Percentiles rank a stretch among this genome's conserved stretches.
These are phyloP conservation scores for Vitis cinerea DNA, from an alignment of 164 flowering plant species.

Conservation along the genomic window DNA sequence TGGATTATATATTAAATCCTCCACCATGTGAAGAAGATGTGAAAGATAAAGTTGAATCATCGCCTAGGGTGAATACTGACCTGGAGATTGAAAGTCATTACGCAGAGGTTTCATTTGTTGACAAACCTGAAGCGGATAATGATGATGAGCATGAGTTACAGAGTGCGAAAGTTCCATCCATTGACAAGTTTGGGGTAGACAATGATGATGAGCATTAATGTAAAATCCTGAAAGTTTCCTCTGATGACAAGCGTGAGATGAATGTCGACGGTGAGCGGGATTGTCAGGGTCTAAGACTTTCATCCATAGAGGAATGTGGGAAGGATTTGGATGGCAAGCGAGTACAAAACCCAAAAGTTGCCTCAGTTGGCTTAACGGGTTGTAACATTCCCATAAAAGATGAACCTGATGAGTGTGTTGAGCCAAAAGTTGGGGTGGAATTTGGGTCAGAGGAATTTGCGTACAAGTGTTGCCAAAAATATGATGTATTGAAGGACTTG, in stretches of 20 bases:
- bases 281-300: slow-evolving; percentile 8
- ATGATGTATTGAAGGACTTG: slow-evolving; percentile 14
- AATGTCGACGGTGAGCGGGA: slow-evolving; percentile 7
- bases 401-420: slow-evolving; percentile 4
- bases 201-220: slow-evolving; percentile 3
- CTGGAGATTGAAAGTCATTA: too few relatives aligned
- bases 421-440: slow-evolving; percentile 24
- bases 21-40: too few relatives aligned
- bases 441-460: slow-evolving; percentile 26
- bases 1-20: not conserved
- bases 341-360: slow-evolving; percentile 7
- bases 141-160: slow-evolving; percentile 9
- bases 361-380: slow-evolving; percentile 10
- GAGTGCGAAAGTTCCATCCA: slow-evolving; percentile 5
- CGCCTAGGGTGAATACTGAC: too few relatives aligned
- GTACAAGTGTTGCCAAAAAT: slow-evolving; percentile 15
- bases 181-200: slow-evolving; percentile 10
- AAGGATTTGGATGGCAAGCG: slow-evolving; percentile 11
- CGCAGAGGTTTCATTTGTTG: too few relatives aligned
- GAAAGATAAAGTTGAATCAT: too few relatives aligned
- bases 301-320: slow-evolving; percentile 11
- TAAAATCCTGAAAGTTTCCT: slow-evolving; percentile 14
- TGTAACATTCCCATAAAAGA: slow-evolving; percentile 1
- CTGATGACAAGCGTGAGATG: slow-evolving; percentile 5
- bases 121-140: not conserved